These are phyloP conservation scores for Hypseocharis bilobata DNA, from an alignment of 441 rosid genomes.

Conservation along the genomic window DNA sequence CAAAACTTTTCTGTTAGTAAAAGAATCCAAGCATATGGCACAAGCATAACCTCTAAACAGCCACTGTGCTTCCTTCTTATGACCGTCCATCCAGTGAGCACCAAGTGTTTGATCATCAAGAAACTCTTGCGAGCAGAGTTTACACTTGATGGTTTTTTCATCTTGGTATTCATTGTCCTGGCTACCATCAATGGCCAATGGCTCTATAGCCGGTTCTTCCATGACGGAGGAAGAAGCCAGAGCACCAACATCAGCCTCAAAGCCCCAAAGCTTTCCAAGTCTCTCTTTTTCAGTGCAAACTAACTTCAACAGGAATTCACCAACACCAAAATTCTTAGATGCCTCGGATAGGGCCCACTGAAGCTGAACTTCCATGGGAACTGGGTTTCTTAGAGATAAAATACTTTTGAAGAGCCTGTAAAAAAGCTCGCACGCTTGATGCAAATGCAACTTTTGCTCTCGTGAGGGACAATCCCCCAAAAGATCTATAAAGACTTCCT, in stretches of 20 bases:
- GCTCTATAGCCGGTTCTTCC: conserved; percentile 40
- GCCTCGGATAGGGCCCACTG: conserved; percentile 96
- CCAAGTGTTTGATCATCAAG: conserved; percentile 47
- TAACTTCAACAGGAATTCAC: conserved; percentile 63
- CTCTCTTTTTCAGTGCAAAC: conserved; percentile 71
- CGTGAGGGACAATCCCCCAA: conserved; percentile 50
- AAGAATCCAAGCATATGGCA: conserved; percentile 93
- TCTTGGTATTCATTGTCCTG: conserved; percentile 36
- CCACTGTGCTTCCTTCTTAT: conserved; percentile 74
- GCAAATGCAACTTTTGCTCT: conserved; percentile 59
- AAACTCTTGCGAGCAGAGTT: conserved; percentile 51
- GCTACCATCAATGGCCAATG: conserved; percentile 30
- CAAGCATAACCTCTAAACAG: conserved; percentile 80
- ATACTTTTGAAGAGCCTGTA: conserved; percentile 87
- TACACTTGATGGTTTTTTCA: conserved; percentile 46
- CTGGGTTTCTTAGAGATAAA: conserved; percentile 74
- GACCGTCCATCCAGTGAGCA: conserved; percentile 60
- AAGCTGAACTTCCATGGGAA: conserved; percentile 87
- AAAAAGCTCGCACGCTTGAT: conserved; percentile 91
- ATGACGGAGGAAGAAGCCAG: conserved; percentile 27
- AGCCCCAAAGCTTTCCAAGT: conserved; percentile 64
- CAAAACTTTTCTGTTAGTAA: conserved; percentile 58
- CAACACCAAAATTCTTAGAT: conserved; percentile 54
- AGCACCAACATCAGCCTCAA: conserved; percentile 37
- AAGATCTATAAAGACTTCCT: conserved; percentile 78